phyloP scores from a whole-genome alignment of 495 filamentous ascomycete species.

The Cairneyella variabilis region DNA sequence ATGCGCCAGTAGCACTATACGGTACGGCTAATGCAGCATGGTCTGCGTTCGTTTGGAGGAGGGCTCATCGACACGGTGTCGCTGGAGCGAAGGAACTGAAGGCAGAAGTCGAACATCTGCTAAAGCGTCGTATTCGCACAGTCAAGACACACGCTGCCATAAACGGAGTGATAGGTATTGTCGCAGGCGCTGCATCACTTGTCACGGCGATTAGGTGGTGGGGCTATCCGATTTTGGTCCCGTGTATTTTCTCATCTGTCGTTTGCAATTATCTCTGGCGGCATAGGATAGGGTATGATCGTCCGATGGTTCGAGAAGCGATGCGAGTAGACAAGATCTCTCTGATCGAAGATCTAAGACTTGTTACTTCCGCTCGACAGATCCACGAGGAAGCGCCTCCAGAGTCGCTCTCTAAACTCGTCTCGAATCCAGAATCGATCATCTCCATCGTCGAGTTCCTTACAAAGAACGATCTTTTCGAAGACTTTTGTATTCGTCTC shows the following conservation, averaged over 20 bases:
- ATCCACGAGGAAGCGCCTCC: no score
- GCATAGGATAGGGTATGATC: no score
- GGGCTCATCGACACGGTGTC: constrained; percentile 33
- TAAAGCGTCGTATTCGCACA: constrained; percentile 31
- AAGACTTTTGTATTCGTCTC: constrained; percentile 34
- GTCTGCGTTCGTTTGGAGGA: constrained; percentile 35
- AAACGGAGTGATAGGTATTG: no score
- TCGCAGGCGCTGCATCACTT: no score
- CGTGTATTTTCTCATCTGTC: no score
- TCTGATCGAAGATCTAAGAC: no score
- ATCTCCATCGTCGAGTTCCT: constrained; percentile 35
- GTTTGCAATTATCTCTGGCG: no score
- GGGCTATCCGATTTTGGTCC: no score
- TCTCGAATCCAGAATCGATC: constrained; percentile 26
- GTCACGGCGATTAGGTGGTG: no score
- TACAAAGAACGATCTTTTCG: constrained; percentile 34
- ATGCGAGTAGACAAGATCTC: no score
- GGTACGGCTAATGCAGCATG: constrained; percentile 42
- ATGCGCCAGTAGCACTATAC: constrained; percentile 39
- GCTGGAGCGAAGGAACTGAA: constrained; percentile 21
- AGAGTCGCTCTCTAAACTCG: constrained; percentile 8
- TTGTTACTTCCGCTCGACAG: no score
- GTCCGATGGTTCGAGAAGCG: no score
- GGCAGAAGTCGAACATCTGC: constrained; percentile 27
- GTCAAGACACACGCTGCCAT: constrained; percentile 44